Evolutionary conservation across 768 basidiomycete species (phyloP).

Genomic region (Termitomyces sp.): DNA sequence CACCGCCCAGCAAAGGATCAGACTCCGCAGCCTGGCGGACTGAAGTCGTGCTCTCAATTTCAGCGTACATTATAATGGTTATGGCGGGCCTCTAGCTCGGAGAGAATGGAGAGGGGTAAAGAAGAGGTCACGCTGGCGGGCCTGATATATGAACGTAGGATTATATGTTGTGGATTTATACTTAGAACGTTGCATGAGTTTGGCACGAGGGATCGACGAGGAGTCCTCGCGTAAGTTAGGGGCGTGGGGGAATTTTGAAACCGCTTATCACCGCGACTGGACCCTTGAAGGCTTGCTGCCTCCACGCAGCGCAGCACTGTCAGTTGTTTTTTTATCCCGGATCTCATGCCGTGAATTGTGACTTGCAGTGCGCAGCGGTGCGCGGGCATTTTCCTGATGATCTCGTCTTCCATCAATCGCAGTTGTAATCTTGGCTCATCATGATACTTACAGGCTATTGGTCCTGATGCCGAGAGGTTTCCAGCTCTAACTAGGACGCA

Average conservation of each 20-base stretch:
- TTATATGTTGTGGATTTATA: background rate
- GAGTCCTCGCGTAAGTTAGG: background rate
- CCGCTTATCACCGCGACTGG: background rate
- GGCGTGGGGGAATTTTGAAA: constrained; percentile 1
- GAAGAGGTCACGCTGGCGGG: background rate
- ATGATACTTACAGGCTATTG: background rate
- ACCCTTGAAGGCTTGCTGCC: background rate
- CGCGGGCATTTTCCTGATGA: background rate
- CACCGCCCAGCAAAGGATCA: constrained; percentile 21
- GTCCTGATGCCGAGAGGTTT: background rate
- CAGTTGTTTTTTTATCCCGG: background rate
- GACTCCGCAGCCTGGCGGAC: constrained; percentile 19
- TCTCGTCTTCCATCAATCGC: background rate
- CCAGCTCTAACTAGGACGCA: background rate
- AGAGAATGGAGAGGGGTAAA: background rate
- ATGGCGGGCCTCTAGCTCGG: background rate
- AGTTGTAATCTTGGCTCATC: background rate
- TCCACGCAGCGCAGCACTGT: background rate
- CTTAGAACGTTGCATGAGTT: constrained; percentile 3
- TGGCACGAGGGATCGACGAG: background rate
- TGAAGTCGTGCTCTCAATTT: constrained; percentile 16
- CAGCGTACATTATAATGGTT: constrained; percentile 17
- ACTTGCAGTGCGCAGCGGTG: background rate
- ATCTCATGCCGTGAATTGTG: background rate
- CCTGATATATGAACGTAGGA: background rate